These are phyloP conservation scores for Naganishia onofrii DNA, from an alignment of 768 basidiomycete genomes.

Conservation along the genomic window DNA sequence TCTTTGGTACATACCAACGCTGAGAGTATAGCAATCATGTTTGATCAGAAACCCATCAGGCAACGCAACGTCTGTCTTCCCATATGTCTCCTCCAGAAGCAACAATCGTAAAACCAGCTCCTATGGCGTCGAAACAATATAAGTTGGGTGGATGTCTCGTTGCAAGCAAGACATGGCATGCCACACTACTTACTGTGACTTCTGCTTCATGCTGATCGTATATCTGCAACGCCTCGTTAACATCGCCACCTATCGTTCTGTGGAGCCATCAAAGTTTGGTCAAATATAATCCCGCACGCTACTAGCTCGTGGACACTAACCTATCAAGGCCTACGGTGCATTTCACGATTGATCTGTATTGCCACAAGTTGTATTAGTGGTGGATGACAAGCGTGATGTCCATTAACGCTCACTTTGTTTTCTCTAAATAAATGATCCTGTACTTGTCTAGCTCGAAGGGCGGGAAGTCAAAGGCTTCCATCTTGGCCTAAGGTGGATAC, in stretches of 20 bases:
- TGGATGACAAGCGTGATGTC: not conserved
- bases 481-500: not conserved
- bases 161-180: not conserved
- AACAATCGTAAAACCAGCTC: constrained; percentile 16
- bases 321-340: constrained; percentile 4
- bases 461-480: constrained; percentile 10
- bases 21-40: constrained; percentile 9
- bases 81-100: constrained; percentile 8
- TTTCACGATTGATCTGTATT: constrained; percentile 7
- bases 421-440: constrained; percentile 15
- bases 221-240: not conserved
- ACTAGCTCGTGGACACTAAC: not conserved
- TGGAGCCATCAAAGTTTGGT: not conserved
- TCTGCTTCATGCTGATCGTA: constrained; percentile 1
- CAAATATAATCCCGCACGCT: not conserved
- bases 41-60: constrained; percentile 6
- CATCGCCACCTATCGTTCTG: not conserved
- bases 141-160: not conserved
- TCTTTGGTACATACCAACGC: not conserved
- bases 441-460: constrained; percentile 8
- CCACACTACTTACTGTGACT: not conserved
- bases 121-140: not conserved
- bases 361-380: not conserved
- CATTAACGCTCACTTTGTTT: not conserved
- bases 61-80: constrained; percentile 7